Percentiles rank a stretch among this genome's conserved stretches.
phyloP scores from a whole-genome alignment of 768 basidiomycete genomes.

The Gymnopilus dilepis region DNA sequence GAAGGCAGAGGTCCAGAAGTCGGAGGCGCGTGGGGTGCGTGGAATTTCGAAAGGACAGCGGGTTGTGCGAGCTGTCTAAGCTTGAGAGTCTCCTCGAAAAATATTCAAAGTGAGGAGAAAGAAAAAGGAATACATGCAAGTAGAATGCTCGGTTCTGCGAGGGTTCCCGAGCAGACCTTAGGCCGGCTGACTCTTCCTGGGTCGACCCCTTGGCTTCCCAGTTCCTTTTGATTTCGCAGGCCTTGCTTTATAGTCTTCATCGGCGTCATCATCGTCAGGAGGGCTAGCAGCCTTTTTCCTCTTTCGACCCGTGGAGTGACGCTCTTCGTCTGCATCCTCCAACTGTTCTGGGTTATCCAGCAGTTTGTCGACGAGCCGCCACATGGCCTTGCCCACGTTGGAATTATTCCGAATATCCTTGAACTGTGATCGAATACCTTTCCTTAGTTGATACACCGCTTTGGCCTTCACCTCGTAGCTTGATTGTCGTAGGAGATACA shows the following conservation, averaged over 20 bases:
- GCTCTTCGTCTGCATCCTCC: constrained; percentile 25
- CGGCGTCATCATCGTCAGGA: constrained; percentile 36
- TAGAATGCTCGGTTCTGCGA: too few species aligned
- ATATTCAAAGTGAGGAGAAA: too few species aligned
- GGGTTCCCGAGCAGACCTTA: too few species aligned
- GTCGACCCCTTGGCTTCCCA: background rate
- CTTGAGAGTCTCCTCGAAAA: too few species aligned
- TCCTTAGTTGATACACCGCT: constrained; percentile 63
- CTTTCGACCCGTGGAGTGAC: constrained; percentile 18
- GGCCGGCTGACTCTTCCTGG: background rate
- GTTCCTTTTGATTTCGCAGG: constrained; percentile 44
- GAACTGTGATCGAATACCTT: constrained; percentile 56
- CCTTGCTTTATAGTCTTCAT: constrained; percentile 53
- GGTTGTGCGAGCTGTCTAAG: too few species aligned
- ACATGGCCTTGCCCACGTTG: constrained; percentile 57
- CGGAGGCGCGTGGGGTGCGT: too few species aligned
- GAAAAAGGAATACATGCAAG: too few species aligned
- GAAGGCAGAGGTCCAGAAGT: too few species aligned
- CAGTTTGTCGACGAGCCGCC: constrained; percentile 55
- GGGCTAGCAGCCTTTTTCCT: constrained; percentile 32
- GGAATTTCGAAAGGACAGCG: too few species aligned
- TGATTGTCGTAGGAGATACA: constrained; percentile 57
- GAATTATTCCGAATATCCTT: constrained; percentile 71
- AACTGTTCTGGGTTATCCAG: constrained; percentile 33
- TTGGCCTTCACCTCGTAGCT: constrained; percentile 52